A percentile compares a stretch with the other conserved stretches of the same genome.
Conservation (phyloP, 2,329 filamentous ascomycete species). For the Nemania sp. region DNA sequence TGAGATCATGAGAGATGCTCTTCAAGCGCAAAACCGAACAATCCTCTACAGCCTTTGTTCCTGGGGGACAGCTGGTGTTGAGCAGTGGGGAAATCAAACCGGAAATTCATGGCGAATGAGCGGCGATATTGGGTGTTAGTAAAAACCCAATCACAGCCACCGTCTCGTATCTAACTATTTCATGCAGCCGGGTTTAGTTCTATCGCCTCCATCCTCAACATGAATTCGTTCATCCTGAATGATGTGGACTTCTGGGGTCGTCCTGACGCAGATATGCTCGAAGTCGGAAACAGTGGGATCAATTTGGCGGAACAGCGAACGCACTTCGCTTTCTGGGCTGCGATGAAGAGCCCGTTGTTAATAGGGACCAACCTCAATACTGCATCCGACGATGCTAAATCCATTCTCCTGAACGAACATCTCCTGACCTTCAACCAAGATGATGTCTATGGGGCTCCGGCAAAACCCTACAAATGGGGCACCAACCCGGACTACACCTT, state of each 20-base stretch:
- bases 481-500: slow-evolving; percentile 63
- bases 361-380: slow-evolving; percentile 59
- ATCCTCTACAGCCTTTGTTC: slow-evolving; percentile 66
- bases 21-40: slow-evolving; percentile 57
- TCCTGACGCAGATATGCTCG: slow-evolving; percentile 64
- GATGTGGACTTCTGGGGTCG: slow-evolving; percentile 62
- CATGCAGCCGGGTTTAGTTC: slow-evolving; percentile 22
- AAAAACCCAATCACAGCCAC: neutral
- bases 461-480: slow-evolving; percentile 62
- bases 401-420: slow-evolving; percentile 58
- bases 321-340: slow-evolving; percentile 65
- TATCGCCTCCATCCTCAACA: slow-evolving; percentile 58
- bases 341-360: slow-evolving; percentile 63
- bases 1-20: slow-evolving; percentile 63
- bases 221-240: slow-evolving; percentile 60
- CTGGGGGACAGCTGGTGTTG: slow-evolving; percentile 65
- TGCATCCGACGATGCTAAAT: slow-evolving; percentile 53
- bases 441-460: slow-evolving; percentile 55
- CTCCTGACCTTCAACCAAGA: slow-evolving; percentile 62
- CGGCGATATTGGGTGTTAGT: slow-evolving; percentile 53
- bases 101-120: slow-evolving; percentile 62
- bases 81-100: slow-evolving; percentile 61
- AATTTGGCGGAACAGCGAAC: slow-evolving; percentile 59
- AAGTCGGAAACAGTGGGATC: slow-evolving; percentile 63
- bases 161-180: neutral